Percentiles rank a stretch among this genome's conserved stretches.
These are phyloP conservation scores for Alternaria alternata DNA, from an alignment of 2,329 filamentous ascomycete genomes.

Conservation along the genomic window DNA sequence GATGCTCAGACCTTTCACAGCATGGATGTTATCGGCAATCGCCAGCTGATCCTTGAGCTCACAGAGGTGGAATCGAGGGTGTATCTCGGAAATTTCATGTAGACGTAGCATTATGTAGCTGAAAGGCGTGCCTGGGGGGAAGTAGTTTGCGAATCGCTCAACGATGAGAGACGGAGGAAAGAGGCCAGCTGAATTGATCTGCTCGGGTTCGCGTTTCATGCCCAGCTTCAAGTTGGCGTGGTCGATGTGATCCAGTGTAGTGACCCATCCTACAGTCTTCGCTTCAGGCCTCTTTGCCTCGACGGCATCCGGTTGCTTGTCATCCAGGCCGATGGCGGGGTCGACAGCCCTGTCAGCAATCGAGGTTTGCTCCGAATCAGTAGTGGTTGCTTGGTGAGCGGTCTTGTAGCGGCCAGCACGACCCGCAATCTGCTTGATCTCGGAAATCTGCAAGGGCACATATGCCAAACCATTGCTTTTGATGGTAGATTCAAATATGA, in stretches of 20 bases:
- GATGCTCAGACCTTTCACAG: conserved; percentile 70
- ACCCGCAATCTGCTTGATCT: conserved; percentile 94
- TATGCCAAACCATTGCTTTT: conserved; percentile 73
- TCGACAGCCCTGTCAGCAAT: conserved; percentile 15
- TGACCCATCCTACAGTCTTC: conserved; percentile 73
- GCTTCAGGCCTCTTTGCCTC: conserved; percentile 7
- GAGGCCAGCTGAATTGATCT: conserved; percentile 75
- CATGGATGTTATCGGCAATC: conserved; percentile 78
- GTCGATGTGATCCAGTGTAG: conserved; percentile 77
- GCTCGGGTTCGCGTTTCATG: conserved; percentile 69
- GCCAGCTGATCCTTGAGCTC: conserved; percentile 67
- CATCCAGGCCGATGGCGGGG: conserved; percentile 31
- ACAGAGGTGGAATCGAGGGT: conserved; percentile 75
- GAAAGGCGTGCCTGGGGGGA: conserved; percentile 81
- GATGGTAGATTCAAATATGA: conserved; percentile 80
- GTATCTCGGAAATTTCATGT: conserved; percentile 71
- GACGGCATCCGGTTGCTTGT: conserved; percentile 9
- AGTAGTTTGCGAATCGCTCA: conserved; percentile 80
- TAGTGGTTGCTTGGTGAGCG: conserved; percentile 63
- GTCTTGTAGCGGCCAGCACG: conserved; percentile 87
- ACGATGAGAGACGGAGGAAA: conserved; percentile 75
- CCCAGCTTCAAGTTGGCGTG: conserved; percentile 68
- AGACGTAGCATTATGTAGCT: conserved; percentile 82
- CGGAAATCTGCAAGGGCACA: conserved; percentile 71
- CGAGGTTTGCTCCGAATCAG: conserved; percentile 27